Evolutionary conservation across 192 early-diverging fungal species (phyloP), one percentile per base, ranked within the genome.

Genomic region (Coemansia erecta): DNA sequence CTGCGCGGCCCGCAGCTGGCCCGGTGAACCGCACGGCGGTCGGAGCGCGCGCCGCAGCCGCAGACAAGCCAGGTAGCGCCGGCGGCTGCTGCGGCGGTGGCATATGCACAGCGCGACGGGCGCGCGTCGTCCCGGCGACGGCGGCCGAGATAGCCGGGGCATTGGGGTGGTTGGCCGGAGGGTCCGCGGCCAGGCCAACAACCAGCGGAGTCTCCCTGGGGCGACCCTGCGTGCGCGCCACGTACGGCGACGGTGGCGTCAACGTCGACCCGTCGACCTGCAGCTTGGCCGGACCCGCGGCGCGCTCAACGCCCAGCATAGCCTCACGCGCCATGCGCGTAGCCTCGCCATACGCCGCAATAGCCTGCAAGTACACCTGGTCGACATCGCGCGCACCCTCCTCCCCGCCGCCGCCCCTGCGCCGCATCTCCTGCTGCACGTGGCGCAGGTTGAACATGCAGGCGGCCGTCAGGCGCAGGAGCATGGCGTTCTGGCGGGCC

Each of bases 331-430:
- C 67, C 9, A 57, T 23, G 13, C 63, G 66, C 11, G 77, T 80
- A 11, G 58, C 71, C 22, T 80, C 77, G 13, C 65, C 58, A 41
- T 73, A 80, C 26, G 66, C 50, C 11, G 70, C 45, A 8, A 80
- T 80, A 4, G 77, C 66, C 56, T 80, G 77, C 77, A 80, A 48
- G 57, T 80, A 80, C 11, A 73, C 64, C 52, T 66, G 63, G n/a
- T 69, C 68, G n/a, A 80, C 49, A 3, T 53, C 58, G 0, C 59
- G 52, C 43, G 61, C 59, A 22, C 53, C 58, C 13, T 28, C 56
- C 1, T 24, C 26, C 54, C 26, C 50, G 17, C 8, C 24, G 22
- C 37, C n/a, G 26, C 7, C 37, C 13, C n/a, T n/a, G n/a, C 14
- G 60, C 52, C 51, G 55, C 4, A 60, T 43, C 8, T 60, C 62